Percentiles rank a stretch among this genome's conserved stretches.
These are phyloP conservation scores for Fusarium mexicanum DNA, from an alignment of 2,329 filamentous ascomycete species.

Conservation along the genomic window DNA sequence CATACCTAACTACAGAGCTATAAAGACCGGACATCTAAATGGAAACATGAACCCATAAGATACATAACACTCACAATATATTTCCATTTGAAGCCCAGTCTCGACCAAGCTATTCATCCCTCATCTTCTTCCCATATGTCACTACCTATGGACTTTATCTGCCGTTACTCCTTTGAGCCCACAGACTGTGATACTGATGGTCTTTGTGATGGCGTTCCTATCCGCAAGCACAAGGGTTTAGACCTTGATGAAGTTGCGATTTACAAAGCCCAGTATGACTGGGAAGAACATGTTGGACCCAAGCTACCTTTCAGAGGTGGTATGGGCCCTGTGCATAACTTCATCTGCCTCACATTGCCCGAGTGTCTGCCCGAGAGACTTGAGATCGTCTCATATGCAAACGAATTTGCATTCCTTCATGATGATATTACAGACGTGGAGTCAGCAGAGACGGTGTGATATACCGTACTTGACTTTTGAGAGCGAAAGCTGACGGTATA, in stretches of 20 bases:
- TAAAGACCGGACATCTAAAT: too few species aligned
- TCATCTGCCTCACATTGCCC: not conserved
- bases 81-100: rapidly evolving
- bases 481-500: not conserved
- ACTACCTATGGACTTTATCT: not conserved
- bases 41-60: too few species aligned
- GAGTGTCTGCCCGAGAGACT: not conserved
- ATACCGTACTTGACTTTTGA: rapidly evolving
- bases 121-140: not conserved
- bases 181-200: not conserved
- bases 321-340: not conserved
- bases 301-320: not conserved
- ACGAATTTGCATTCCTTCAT: not conserved
- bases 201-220: not conserved
- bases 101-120: too few species aligned
- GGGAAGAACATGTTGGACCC: not conserved
- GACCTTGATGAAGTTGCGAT: not conserved
- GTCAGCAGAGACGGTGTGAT: not conserved
- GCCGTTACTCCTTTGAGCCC: not conserved
- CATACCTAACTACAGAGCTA: too few species aligned
- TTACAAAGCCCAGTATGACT: not conserved
- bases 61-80: too few species aligned
- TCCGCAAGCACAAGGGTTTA: not conserved
- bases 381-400: not conserved
- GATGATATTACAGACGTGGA: not conserved